Percentiles rank a stretch among this genome's conserved stretches.
Conservation (phyloP, 345 rosid genomes). For the Cardamine resedifolia region DNA sequence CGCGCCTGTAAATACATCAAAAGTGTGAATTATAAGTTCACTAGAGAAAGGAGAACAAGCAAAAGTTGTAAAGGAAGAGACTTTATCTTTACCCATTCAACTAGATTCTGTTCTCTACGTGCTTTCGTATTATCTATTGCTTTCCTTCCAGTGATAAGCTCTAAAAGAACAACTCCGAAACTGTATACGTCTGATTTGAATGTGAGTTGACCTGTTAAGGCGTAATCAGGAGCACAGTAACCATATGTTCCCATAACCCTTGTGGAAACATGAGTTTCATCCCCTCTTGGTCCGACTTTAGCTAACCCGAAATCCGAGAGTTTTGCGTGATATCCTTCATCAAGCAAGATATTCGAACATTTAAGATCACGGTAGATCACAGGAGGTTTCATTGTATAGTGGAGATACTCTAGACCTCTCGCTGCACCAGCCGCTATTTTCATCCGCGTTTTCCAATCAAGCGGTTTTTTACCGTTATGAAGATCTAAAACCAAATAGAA, state of each 20-base stretch:
- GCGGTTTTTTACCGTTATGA: conserved; percentile 42
- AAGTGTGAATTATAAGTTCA: too few relatives aligned
- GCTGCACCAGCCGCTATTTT: conserved; percentile 86
- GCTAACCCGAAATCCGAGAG: conserved; percentile 78
- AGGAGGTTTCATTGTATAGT: conserved; percentile 64
- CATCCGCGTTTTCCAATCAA: conserved; percentile 75
- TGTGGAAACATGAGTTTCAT: conserved; percentile 82
- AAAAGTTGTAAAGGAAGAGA: neutral
- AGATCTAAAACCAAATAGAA: conserved; percentile 44
- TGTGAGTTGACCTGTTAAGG: conserved; percentile 73
- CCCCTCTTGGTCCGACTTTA: conserved; percentile 88
- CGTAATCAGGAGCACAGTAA: conserved; percentile 56
- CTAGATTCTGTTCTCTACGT: conserved; percentile 55
- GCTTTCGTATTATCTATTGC: conserved; percentile 57
- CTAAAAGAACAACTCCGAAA: conserved; percentile 83
- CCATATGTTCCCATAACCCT: conserved; percentile 95
- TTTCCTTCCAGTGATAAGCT: conserved; percentile 77
- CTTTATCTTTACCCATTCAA: conserved; percentile 66
- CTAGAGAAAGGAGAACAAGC: too few relatives aligned
- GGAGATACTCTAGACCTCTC: conserved; percentile 77
- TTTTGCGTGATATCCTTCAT: conserved; percentile 46
- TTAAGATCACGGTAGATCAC: conserved; percentile 85
- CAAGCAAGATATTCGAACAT: conserved; percentile 76
- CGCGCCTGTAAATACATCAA: too few relatives aligned
- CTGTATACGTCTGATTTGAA: conserved; percentile 86